These are phyloP conservation scores for Podila minutissima DNA, from an alignment of 192 early-diverging fungal genomes.

Conservation along the genomic window DNA sequence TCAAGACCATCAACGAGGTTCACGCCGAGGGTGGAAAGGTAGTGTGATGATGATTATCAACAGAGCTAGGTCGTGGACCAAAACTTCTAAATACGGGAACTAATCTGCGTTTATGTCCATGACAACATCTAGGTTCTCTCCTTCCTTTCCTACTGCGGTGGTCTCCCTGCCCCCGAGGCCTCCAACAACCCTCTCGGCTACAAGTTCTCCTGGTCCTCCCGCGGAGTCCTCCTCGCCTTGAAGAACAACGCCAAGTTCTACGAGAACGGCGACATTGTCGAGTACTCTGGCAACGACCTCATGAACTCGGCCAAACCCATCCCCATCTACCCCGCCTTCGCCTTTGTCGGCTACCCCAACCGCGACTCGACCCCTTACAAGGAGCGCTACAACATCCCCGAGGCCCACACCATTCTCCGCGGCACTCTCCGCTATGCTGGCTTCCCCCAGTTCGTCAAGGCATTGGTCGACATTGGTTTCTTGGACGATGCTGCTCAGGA, in stretches of 20 bases:
- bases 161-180: slow-evolving; percentile 95
- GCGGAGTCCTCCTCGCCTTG: slow-evolving; percentile 97
- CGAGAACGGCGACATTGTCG: slow-evolving; percentile 87
- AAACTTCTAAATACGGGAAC: too few species aligned
- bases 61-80: neutral
- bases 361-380: slow-evolving; percentile 96
- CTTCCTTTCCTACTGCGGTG: slow-evolving; percentile 98
- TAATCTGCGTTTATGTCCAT: neutral
- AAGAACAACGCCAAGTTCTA: slow-evolving; percentile 94
- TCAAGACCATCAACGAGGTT: slow-evolving; percentile 93
- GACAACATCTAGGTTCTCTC: slow-evolving; percentile 63
- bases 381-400: slow-evolving; percentile 94
- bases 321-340: slow-evolving; percentile 93
- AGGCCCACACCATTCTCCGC: slow-evolving; percentile 91
- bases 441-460: slow-evolving; percentile 97
- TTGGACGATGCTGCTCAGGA: slow-evolving; percentile 77
- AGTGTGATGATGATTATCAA: slow-evolving; percentile 5
- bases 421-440: slow-evolving; percentile 97
- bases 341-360: slow-evolving; percentile 97
- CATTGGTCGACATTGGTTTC: slow-evolving; percentile 92
- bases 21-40: slow-evolving; percentile 83
- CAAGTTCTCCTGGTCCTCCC: slow-evolving; percentile 99
- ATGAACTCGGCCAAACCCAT: slow-evolving; percentile 93
- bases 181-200: slow-evolving; percentile 99
- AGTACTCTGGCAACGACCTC: slow-evolving; percentile 83